Evolutionary conservation across 1,284 basidiomycete genomes (phyloP), one percentile per base, ranked within the genome.

Genomic region (Sporisorium graminicola): DNA sequence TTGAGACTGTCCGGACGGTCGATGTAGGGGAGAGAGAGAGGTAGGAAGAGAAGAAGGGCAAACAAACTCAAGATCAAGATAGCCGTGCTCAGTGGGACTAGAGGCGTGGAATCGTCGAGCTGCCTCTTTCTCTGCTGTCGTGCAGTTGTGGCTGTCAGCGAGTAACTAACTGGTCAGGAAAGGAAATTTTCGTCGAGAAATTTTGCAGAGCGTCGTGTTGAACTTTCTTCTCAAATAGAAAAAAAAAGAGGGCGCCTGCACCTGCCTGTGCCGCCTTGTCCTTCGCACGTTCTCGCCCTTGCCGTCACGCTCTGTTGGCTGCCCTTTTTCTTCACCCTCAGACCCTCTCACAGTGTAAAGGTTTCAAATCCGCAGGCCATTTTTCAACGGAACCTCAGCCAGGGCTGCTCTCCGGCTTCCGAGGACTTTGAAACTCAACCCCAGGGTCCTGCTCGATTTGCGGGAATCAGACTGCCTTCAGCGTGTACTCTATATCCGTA

Each of bases 11-110:
- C 40, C 12, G 20, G 35, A 57, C 54, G 55, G 67, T 70, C 61
- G 49, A 57, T 70, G 33, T 33, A 47, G 33, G 51, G 57, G 59
- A 64, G 67, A 31, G n/a, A 49, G 67, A 40, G 26, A 20, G 54
- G 61, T 31, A 35, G 31, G 37, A 46, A 50, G 20, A 33, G 51
- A 62, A 44, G 57, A 22, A 46, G 31, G 40, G 16, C 18, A 16
- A 29, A 31, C 35, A 12, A 52, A 20, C 20, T 13, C 5, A 9
- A 26, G 24, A 43, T 29, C 33, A 37, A 37, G 44, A 16, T 35
- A 20, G 12, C 35, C 18, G 51, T 53, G 35, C 37, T 42, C 52
- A 42, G 52, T 37, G 18, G n/a, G 8, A 20, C 14, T n/a, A 20
- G n/a, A 43, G n/a, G 2, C 40, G 40, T 43, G 40, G 40, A 43